phyloP scores from a whole-genome alignment of 495 filamentous ascomycete genomes.

The Thermothielavioides terrestris region DNA sequence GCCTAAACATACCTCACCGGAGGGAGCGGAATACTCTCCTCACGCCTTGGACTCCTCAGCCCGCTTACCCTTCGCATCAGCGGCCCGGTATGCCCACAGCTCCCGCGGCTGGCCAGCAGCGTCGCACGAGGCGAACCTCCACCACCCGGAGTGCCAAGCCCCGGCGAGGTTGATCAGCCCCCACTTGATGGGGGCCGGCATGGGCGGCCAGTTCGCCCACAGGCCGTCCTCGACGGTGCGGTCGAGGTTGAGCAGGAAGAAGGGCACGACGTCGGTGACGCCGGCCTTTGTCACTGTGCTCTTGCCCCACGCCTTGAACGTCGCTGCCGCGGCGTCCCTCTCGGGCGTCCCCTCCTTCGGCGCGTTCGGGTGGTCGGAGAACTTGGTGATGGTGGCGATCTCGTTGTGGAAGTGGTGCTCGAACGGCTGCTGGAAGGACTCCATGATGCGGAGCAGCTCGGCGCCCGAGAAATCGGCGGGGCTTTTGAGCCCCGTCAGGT shows the following conservation, averaged over 20 bases:
- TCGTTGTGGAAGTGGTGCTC: conserved; percentile 46
- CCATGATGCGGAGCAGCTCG: conserved; percentile 41
- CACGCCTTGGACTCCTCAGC: conserved; percentile 18
- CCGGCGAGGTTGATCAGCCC: conserved; percentile 39
- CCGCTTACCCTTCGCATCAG: conserved; percentile 7
- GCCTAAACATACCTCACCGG: background rate
- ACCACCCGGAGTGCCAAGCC: conserved; percentile 38
- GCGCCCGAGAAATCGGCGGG: conserved; percentile 33
- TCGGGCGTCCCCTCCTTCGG: conserved; percentile 33
- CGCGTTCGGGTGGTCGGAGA: conserved; percentile 39
- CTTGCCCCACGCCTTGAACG: conserved; percentile 43
- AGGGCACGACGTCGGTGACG: conserved; percentile 42
- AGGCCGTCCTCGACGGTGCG: conserved; percentile 44
- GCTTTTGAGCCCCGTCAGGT: conserved; percentile 31
- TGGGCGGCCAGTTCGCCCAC: conserved; percentile 45
- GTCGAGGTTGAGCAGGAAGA: conserved; percentile 51
- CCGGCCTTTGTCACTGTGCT: conserved; percentile 43
- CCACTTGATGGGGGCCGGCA: conserved; percentile 41
- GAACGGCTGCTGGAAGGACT: conserved; percentile 39
- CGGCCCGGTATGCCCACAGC: conserved; percentile 30
- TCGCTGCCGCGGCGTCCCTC: conserved; percentile 17
- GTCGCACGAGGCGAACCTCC: conserved; percentile 47
- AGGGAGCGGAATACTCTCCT: conserved; percentile 6
- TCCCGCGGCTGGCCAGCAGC: conserved; percentile 32
- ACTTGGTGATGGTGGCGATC: conserved; percentile 41